Base-by-base conservation (phyloP, 2,329 filamentous ascomycete genomes). In the Polychaeton citri region DNA sequence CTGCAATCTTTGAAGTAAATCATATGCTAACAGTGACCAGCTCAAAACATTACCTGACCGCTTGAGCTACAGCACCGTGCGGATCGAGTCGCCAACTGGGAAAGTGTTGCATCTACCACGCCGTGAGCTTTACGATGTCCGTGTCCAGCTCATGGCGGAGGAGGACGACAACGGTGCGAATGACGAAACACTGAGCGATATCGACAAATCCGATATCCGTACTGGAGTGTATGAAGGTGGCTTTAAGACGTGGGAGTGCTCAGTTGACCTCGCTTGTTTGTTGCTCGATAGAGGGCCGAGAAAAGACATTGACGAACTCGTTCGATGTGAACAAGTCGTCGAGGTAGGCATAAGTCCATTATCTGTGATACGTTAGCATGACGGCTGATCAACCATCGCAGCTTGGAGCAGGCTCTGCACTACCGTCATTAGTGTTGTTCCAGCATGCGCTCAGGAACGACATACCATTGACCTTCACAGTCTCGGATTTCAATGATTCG, bases 181-280 rank as follows among this genome's bases (percentile, higher is more conserved):
- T 37, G 61, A 65, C 18, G 40, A 47, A 17, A 69, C 71, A 1
- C 63, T 84, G 21, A 77, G 74, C 26, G 68, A 71, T 42, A 61
- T 85, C 17, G 76, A 75, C 21, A 67, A 69, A 39, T 76, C 81
- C 43, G 83, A 90, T 57, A 77, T 90, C 44, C 80, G 76, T 56
- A 81, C 81, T 37, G 82, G 82, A 35, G 73, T 88, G 40, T 90
- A 90, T 59, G 83, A 90, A 60, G 83, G 83, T 38, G 83, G 83
- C 17, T 86, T 88, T 64, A 90, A 90, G 64, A 87, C 80, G 50
- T 90, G 83, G 83, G 83, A 90, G 62, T 87, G 82, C 60, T 84
- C 79, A 40, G 67, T 86, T 35, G 83, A 90, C 54, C 65, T 90
- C 13, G 80, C 83, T 34, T 81, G 76, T 52, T 74, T 80, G 33